Evolutionary conservation across 768 basidiomycete genomes (phyloP).

Genomic region (Terana coerulea): DNA sequence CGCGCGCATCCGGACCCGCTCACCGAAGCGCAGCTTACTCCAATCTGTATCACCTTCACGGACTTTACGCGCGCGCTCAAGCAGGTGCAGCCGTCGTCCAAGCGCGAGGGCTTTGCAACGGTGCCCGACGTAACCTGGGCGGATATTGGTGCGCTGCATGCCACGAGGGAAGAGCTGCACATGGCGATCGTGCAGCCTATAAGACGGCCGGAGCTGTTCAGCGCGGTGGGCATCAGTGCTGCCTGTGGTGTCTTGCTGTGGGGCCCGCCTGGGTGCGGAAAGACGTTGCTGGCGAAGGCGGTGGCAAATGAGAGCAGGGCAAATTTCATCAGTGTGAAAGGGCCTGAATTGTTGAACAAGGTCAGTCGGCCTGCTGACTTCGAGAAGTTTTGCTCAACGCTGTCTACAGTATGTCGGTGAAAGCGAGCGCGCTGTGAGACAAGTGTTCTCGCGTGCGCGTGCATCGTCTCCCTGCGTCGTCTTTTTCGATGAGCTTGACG

Average conservation of each 20-base stretch:
- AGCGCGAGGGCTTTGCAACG: slow-evolving; percentile 97
- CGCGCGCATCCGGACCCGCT: slow-evolving; percentile 81
- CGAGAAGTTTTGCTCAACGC: neutral
- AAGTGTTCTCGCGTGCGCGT: slow-evolving; percentile 90
- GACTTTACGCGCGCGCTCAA: slow-evolving; percentile 84
- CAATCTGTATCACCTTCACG: slow-evolving; percentile 72
- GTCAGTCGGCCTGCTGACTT: slow-evolving; percentile 37
- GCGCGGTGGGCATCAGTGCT: slow-evolving; percentile 82
- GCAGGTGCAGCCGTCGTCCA: slow-evolving; percentile 92
- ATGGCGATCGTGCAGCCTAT: slow-evolving; percentile 99
- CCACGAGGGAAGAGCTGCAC: slow-evolving; percentile 84
- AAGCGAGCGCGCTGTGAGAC: slow-evolving; percentile 91
- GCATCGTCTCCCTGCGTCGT: slow-evolving; percentile 94
- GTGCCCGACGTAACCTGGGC: slow-evolving; percentile 95
- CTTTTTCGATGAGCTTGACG: slow-evolving; percentile 94
- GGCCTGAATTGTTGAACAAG: slow-evolving; percentile 96
- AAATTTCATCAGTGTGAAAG: slow-evolving; percentile 98
- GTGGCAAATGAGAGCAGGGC: slow-evolving; percentile 95
- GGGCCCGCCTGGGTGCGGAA: slow-evolving; percentile 99
- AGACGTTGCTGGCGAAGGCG: slow-evolving; percentile 96
- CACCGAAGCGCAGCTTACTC: slow-evolving; percentile 70
- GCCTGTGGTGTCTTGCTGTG: slow-evolving; percentile 95
- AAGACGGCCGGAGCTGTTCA: slow-evolving; percentile 83
- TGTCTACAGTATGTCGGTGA: slow-evolving; percentile 85
- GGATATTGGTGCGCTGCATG: slow-evolving; percentile 90